These are phyloP conservation scores for Nicotiana paniculata DNA, from an alignment of 257 asterid species.

Conservation along the genomic window DNA sequence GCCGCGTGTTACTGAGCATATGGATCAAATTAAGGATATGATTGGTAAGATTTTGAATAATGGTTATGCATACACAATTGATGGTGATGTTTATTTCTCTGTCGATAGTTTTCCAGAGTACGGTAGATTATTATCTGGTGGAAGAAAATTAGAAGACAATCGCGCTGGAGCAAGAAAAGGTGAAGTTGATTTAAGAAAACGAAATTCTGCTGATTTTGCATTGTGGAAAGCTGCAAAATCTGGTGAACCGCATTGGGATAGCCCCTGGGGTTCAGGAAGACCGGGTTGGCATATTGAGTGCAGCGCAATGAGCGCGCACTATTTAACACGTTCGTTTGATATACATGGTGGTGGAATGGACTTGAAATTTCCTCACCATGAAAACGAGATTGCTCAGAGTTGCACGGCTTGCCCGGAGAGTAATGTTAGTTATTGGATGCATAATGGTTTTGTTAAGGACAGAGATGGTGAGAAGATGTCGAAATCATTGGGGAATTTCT, in stretches of 20 bases:
- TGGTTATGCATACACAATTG: constrained; percentile 56
- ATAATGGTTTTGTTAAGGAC: constrained; percentile 61
- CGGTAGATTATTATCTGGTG: constrained; percentile 43
- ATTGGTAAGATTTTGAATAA: constrained; percentile 35
- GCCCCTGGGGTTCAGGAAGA: constrained; percentile 89
- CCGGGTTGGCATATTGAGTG: constrained; percentile 92
- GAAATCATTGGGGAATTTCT: constrained; percentile 64
- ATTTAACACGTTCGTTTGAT: constrained; percentile 60
- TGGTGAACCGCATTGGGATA: constrained; percentile 72
- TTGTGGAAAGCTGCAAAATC: constrained; percentile 86
- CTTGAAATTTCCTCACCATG: constrained; percentile 77
- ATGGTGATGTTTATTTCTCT: constrained; percentile 68
- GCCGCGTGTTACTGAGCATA: background rate
- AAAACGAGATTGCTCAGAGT: constrained; percentile 75
- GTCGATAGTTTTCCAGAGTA: constrained; percentile 57
- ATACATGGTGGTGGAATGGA: constrained; percentile 93
- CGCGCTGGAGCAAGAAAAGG: constrained; percentile 46
- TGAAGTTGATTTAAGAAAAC: constrained; percentile 57
- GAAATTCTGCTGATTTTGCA: constrained; percentile 71
- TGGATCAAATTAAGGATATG: background rate
- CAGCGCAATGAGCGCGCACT: constrained; percentile 81
- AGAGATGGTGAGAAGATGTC: constrained; percentile 76
- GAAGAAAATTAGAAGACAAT: constrained; percentile 62
- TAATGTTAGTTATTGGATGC: constrained; percentile 64
- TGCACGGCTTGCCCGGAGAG: constrained; percentile 75